Conservation (phyloP, 768 basidiomycete species). For the Tephrocybe rancida region DNA sequence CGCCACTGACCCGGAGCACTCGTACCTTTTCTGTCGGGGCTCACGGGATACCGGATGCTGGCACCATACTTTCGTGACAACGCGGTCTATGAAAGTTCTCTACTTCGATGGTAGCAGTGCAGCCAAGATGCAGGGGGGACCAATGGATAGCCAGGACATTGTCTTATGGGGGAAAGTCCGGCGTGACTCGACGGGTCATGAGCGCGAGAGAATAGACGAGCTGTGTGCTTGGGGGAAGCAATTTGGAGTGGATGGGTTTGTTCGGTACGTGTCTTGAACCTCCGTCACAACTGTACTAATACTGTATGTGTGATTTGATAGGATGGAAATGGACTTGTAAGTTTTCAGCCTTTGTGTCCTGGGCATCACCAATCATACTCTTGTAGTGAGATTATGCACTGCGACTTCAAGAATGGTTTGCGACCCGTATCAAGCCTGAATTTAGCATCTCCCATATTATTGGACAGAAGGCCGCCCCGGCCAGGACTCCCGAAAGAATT, state of each 20-base stretch:
- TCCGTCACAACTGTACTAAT: neutral
- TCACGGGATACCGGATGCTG: slow-evolving; percentile 30
- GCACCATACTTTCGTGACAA: slow-evolving; percentile 40
- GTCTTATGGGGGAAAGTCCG: slow-evolving; percentile 39
- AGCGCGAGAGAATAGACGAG: slow-evolving; percentile 34
- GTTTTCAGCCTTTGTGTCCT: slow-evolving; percentile 13
- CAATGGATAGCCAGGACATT: slow-evolving; percentile 49
- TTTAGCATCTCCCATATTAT: slow-evolving; percentile 19
- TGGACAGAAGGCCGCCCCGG: neutral
- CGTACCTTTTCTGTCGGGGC: slow-evolving; percentile 37
- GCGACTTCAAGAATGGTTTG: slow-evolving; percentile 44
- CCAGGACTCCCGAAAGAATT: neutral
- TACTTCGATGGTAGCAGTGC: slow-evolving; percentile 59
- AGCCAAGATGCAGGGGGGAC: slow-evolving; percentile 33
- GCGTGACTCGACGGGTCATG: slow-evolving; percentile 26
- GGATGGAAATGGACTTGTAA: slow-evolving; percentile 55
- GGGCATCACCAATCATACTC: neutral
- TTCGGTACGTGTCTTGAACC: slow-evolving; percentile 34
- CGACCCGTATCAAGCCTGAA: slow-evolving; percentile 41
- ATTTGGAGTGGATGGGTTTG: slow-evolving; percentile 45
- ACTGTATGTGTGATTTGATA: slow-evolving; percentile 11
- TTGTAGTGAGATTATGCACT: slow-evolving; percentile 48
- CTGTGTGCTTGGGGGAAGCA: slow-evolving; percentile 47
- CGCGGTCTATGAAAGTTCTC: slow-evolving; percentile 43
- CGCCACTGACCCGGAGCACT: slow-evolving; percentile 41